Evolutionary conservation across 2,329 filamentous ascomycete species (phyloP), one percentile per base, ranked within the genome.

Genomic region (Elsinoe ampelina): DNA sequence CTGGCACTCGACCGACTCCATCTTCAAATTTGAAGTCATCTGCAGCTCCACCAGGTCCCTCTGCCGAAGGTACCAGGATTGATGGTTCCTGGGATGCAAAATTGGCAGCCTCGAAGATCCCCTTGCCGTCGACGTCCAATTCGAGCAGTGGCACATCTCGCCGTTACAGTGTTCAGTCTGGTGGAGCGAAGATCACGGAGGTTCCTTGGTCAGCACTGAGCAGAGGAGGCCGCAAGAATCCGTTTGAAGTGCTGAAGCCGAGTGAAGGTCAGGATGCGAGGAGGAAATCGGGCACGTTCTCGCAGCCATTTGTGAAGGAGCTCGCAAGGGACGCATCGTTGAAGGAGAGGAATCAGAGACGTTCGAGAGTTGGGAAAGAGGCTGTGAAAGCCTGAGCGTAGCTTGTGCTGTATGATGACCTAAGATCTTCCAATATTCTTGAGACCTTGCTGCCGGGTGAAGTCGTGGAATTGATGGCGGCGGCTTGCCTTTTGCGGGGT

Each of bases 301-400:
- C 52, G 5, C 59, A 60, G 19, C 36, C 48, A 5, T 60, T 55
- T 43, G 20, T 57, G 34, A 58, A 30, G 32, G 59, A 58, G 11
- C 55, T 50, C 41, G 32, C 56, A 10, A 57, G 38, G 32, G 59
- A 57, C 7, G 57, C 59, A 5, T 58, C 59, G 13, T n/a, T 51
- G 35, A 54, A 43, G 19, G 59, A 60, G 34, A 52, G 59, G 39
- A 19, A 48, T n/a, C 45, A 57, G 15, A 54, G 59, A 15, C 42
- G 59, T 30, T 34, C 36, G 2, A 34, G 59, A 13, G 8, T 56
- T 12, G 41, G 39, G 8, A 35, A 41, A 13, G 19, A 54, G n/a
- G 15, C 35, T 6, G 17, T 51, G 17, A 51, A 13, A 35, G 17
- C 17, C 17, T 30, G 5, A 30, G 11, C 8, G n/a, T 51, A 51